A percentile compares a stretch with the other conserved stretches of the same genome.
phyloP scores from a whole-genome alignment of 805 yeast species.

The Starmerella etchellsii region DNA sequence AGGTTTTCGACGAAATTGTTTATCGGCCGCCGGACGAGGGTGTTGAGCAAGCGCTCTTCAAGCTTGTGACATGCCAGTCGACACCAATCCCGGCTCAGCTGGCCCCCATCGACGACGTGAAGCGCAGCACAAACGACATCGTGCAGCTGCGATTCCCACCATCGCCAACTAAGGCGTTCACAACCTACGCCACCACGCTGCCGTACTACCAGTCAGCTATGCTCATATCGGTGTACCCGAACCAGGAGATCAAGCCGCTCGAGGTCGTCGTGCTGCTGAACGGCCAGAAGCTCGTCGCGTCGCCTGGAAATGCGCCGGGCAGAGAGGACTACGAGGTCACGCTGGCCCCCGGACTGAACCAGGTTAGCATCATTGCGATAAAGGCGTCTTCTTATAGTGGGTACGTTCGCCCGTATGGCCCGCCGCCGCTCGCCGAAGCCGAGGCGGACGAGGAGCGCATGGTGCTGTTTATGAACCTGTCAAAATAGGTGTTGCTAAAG shows the following conservation, averaged over 20 bases:
- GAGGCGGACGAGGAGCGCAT: slow-evolving; percentile 23
- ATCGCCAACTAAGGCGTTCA: slow-evolving; percentile 17
- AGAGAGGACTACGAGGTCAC: slow-evolving; percentile 24
- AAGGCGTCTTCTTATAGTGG: slow-evolving; percentile 19
- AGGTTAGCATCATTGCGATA: slow-evolving; percentile 24
- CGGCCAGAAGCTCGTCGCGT: slow-evolving; percentile 20
- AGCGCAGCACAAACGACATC: slow-evolving; percentile 20
- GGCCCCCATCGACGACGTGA: slow-evolving; percentile 18
- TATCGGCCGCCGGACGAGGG: slow-evolving; percentile 18
- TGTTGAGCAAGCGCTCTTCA: slow-evolving; percentile 18
- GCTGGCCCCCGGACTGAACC: slow-evolving; percentile 28
- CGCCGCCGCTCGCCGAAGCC: slow-evolving; percentile 23
- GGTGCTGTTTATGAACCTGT: slow-evolving; percentile 21
- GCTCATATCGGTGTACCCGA: slow-evolving; percentile 34
- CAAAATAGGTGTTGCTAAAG: slow-evolving; percentile 21
- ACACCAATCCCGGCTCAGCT: slow-evolving; percentile 17
- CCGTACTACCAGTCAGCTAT: slow-evolving; percentile 39
- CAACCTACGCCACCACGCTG: slow-evolving; percentile 26
- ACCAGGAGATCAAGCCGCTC: slow-evolving; percentile 30
- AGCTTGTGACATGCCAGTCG: slow-evolving; percentile 19
- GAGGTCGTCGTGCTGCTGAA: slow-evolving; percentile 25
- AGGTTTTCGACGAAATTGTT: slow-evolving; percentile 20
- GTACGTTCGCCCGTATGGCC: slow-evolving; percentile 21
- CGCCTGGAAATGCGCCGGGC: not conserved
- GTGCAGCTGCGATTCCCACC: slow-evolving; percentile 21